phyloP scores from a whole-genome alignment of 345 rosid species.

The Angophora floribunda region DNA sequence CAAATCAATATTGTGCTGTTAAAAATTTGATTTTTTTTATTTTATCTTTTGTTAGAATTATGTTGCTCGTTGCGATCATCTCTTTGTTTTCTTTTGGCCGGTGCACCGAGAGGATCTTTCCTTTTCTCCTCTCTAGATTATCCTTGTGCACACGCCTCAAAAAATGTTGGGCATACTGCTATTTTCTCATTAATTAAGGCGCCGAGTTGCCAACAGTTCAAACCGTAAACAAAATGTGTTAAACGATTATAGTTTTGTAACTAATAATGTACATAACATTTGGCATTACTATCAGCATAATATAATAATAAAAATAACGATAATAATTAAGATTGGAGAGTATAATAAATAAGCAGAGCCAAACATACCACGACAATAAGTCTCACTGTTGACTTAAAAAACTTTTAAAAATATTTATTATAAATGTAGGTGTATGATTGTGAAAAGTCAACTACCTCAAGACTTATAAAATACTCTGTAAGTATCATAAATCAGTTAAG shows the following conservation, averaged over 20 bases:
- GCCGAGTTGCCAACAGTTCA: neutral
- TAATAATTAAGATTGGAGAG: neutral
- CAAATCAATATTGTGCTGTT: neutral
- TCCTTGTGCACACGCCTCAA: neutral
- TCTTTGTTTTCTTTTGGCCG: neutral
- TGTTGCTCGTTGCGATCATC: neutral
- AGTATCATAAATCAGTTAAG: neutral
- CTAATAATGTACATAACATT: neutral
- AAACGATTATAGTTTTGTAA: neutral
- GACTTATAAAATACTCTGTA: neutral
- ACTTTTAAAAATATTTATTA: neutral
- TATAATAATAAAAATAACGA: neutral
- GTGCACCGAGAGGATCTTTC: neutral
- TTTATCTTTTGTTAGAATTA: neutral
- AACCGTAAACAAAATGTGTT: neutral
- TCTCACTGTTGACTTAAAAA: neutral
- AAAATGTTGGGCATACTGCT: neutral
- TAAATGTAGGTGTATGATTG: neutral
- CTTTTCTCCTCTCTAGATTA: neutral
- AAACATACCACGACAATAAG: neutral
- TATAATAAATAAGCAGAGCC: neutral
- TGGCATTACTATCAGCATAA: neutral
- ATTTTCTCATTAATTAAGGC: neutral
- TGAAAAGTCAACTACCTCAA: neutral
- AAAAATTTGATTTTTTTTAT: neutral